These are phyloP conservation scores for Talaromyces amestolkiae DNA, from an alignment of 2,329 filamentous ascomycete genomes.

Conservation along the genomic window DNA sequence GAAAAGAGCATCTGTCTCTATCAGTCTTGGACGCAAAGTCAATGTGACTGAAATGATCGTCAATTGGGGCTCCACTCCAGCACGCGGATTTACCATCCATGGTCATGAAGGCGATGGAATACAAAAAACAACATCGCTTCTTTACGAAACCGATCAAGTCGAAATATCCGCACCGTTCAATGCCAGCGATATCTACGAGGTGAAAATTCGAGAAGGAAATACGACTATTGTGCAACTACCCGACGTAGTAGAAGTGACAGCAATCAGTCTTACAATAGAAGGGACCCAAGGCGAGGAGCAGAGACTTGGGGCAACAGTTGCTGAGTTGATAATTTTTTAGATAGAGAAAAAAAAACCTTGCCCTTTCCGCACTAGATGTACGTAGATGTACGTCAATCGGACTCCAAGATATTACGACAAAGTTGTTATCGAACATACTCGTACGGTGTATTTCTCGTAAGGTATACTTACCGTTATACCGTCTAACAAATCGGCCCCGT, in stretches of 20 bases:
- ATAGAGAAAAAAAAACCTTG: neutral
- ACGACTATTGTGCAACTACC: conserved; percentile 5
- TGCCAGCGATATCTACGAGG: neutral
- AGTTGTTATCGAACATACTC: neutral
- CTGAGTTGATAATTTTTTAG: conserved; percentile 18
- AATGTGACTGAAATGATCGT: conserved; percentile 8
- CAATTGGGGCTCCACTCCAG: conserved; percentile 19
- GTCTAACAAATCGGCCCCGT: neutral
- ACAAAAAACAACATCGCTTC: neutral
- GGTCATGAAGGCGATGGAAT: neutral
- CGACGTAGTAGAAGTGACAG: neutral
- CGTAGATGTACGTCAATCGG: neutral
- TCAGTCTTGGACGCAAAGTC: neutral
- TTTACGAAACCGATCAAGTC: conserved; percentile 12
- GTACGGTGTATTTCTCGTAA: neutral
- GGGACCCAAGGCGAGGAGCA: conserved; percentile 17
- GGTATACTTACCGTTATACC: neutral
- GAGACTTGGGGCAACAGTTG: conserved; percentile 18
- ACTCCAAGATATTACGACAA: neutral
- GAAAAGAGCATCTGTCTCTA: conserved; percentile 6
- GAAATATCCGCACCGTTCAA: conserved; percentile 17
- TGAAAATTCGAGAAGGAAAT: conserved; percentile 16
- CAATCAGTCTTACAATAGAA: conserved; percentile 15
- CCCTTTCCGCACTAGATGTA: neutral
- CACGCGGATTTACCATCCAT: conserved; percentile 5